A percentile compares a stretch with the other conserved stretches of the same genome.
Evolutionary conservation across 1,284 basidiomycete species (phyloP).

Genomic region (Caloboletus firmus): DNA sequence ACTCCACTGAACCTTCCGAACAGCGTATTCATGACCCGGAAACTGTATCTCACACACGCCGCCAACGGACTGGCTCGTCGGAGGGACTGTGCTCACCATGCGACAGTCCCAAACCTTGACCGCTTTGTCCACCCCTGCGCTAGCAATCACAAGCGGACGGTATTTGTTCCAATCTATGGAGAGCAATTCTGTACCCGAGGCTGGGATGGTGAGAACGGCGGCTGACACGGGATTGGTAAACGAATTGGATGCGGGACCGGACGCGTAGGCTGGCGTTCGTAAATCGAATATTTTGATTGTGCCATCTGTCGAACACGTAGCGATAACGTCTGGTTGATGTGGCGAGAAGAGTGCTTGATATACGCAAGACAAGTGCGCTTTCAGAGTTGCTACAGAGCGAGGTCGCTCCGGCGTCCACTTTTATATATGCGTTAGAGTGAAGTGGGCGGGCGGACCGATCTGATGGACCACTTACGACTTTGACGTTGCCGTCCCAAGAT

Average conservation of each 20-base stretch:
- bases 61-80: conserved; percentile 54
- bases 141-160: conserved; percentile 74
- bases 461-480: conserved; percentile 61
- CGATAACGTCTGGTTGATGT: conserved; percentile 79
- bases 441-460: neutral
- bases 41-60: conserved; percentile 67
- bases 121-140: conserved; percentile 77
- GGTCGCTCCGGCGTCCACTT: conserved; percentile 88
- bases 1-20: conserved; percentile 80
- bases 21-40: conserved; percentile 79
- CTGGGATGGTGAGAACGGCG: conserved; percentile 68
- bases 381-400: conserved; percentile 76
- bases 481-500: conserved; percentile 91
- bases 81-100: conserved; percentile 60
- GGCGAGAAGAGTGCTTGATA: conserved; percentile 93
- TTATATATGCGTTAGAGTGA: conserved; percentile 1
- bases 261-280: conserved; percentile 52
- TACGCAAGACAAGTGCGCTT: conserved; percentile 81
- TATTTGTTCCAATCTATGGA: conserved; percentile 95
- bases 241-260: conserved; percentile 45
- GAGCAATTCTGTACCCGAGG: conserved; percentile 70
- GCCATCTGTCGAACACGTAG: conserved; percentile 85
- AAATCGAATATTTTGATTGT: conserved; percentile 81
- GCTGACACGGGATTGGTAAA: conserved; percentile 65
- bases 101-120: conserved; percentile 86